Conservation (phyloP, 768 basidiomycete species). For the Boletales sp. region DNA sequence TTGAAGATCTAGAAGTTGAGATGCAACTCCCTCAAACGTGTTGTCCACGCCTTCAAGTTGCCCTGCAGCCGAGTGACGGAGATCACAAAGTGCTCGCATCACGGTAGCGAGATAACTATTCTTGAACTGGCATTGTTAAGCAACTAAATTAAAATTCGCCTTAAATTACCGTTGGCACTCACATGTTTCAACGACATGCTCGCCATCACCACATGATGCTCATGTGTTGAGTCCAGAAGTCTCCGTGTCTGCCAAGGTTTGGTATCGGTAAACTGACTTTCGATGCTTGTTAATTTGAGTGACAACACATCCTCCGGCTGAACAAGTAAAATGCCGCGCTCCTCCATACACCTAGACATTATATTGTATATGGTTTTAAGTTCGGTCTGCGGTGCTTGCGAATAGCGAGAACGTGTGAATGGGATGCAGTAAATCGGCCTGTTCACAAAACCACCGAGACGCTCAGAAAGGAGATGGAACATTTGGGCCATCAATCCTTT, state of each 20-base stretch:
- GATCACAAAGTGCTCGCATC: too few species aligned
- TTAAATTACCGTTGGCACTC: too few species aligned
- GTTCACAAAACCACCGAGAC: slow-evolving; percentile 36
- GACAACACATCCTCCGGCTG: neutral
- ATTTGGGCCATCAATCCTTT: neutral
- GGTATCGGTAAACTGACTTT: slow-evolving; percentile 33
- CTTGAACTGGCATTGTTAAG: too few species aligned
- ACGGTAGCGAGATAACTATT: too few species aligned
- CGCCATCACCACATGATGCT: neutral
- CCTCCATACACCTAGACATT: slow-evolving; percentile 30
- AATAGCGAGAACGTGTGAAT: slow-evolving; percentile 12
- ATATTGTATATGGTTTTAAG: slow-evolving; percentile 15
- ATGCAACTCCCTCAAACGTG: too few species aligned
- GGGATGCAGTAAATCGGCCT: neutral
- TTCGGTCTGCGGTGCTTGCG: too few species aligned
- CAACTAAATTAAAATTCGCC: too few species aligned
- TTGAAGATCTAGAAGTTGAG: slow-evolving; percentile 2
- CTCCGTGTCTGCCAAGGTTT: slow-evolving; percentile 17
- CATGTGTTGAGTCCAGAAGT: neutral
- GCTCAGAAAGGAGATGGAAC: slow-evolving; percentile 8
- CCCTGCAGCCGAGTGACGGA: neutral
- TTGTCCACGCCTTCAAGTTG: neutral
- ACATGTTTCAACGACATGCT: too few species aligned
- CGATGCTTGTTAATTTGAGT: neutral
- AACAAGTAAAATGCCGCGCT: neutral